A percentile compares a stretch with the other conserved stretches of the same genome.
Conservation (phyloP, 2,329 filamentous ascomycete genomes). For the Hirsutella rhossiliensis region DNA sequence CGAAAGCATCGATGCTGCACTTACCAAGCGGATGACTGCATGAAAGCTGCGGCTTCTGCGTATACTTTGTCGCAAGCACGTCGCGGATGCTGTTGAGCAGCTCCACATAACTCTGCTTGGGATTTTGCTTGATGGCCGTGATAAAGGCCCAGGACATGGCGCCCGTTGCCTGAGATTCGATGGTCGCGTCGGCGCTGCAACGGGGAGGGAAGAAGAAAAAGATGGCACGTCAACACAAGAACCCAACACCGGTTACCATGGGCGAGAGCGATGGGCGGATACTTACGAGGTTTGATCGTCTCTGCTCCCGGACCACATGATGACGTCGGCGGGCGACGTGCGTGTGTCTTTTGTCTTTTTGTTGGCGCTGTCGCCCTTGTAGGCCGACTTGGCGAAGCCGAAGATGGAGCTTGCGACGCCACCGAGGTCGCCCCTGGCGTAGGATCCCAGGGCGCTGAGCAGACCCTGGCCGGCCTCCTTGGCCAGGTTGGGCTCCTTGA, state of each 20-base stretch:
- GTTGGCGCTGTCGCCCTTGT: conserved; percentile 65
- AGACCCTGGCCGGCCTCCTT: conserved; percentile 67
- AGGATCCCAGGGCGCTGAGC: conserved; percentile 61
- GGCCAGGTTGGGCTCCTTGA: conserved; percentile 72
- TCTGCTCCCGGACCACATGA: conserved; percentile 97
- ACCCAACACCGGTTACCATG: background rate
- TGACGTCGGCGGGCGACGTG: conserved; percentile 86
- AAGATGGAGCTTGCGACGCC: conserved; percentile 73
- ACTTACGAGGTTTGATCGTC: conserved; percentile 76
- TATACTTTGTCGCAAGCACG: conserved; percentile 74
- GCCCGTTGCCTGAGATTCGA: conserved; percentile 79
- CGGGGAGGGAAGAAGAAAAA: background rate
- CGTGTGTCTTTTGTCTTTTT: conserved; percentile 77
- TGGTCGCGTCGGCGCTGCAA: conserved; percentile 73
- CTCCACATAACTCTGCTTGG: conserved; percentile 91
- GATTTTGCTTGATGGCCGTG: conserved; percentile 78
- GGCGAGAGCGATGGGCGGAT: background rate
- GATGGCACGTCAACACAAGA: background rate
- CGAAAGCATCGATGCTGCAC: conserved; percentile 15
- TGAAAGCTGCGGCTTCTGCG: conserved; percentile 90
- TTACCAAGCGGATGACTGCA: conserved; percentile 91
- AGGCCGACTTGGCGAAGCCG: conserved; percentile 78
- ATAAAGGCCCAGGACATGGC: conserved; percentile 99
- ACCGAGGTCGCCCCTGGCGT: conserved; percentile 72
- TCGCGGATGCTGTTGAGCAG: conserved; percentile 92